Evolutionary conservation across 1,139 yeast genomes (phyloP), one percentile per base, ranked within the genome.

Genomic region (Geotrichum australiense): DNA sequence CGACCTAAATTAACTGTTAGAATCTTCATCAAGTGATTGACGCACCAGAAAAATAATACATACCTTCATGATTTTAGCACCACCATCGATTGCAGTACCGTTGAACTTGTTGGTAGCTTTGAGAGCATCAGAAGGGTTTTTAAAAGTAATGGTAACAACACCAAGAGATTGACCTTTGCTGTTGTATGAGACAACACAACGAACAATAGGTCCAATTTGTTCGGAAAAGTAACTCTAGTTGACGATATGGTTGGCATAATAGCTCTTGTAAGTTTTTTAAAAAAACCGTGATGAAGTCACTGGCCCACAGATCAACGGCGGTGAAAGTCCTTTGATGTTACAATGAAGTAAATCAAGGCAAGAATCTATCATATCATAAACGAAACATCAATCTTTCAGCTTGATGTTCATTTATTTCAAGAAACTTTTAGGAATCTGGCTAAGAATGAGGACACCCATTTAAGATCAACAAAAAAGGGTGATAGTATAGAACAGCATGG

Each of bases 21-120:
- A 29, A 29, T 11, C 5, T 8, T 10, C n/a, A 32, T 50, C 35
- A 24, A 43, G 28, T 16, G 35, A 22, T 14, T 11, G 20, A 26
- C 10, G 11, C 2, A 31, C 19, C 7, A 10, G 21, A 11, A 18
- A 15, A 11, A 22, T 25, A 31, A 10, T 11, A 42, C 61, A 37
- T 50, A 61, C 63, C 64, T 74, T 81, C 70, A 91, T 75, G 60
- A 73, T 81, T 53, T 76, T 66, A 47, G 80, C 74, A 47, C 96
- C 96, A 41, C 81, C 81, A 61, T 91, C 98, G 55, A 91, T 84
- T 55, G 96, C 87, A 29, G 95, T 93, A 55, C 93, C 93, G 63
- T 91, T 84, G 69, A 82, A 91, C 58, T 79, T 79, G 57, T 78
- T 78, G 57, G 84, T 86, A 35, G 96, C 96, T 53, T 65, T 69